Conservation (phyloP, 2,329 filamentous ascomycete genomes). For the Pseudogymnoascus sp. region DNA sequence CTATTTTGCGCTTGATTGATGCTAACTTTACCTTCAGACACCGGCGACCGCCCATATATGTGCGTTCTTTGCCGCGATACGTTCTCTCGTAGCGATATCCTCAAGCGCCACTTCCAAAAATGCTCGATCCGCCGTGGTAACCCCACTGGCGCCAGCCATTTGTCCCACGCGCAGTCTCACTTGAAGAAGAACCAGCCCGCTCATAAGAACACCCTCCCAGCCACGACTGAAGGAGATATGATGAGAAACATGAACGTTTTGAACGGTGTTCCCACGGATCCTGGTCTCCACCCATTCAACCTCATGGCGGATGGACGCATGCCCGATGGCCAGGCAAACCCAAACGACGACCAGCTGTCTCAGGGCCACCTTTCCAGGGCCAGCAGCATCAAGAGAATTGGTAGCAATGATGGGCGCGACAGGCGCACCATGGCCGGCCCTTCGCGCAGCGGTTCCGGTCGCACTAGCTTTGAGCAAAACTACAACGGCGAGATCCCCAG, state of each 20-base stretch:
- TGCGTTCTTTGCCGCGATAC: slow-evolving; percentile 97
- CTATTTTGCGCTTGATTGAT: not conserved
- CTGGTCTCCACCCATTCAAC: slow-evolving; percentile 50
- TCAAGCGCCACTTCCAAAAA: slow-evolving; percentile 99
- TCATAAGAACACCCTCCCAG: slow-evolving; percentile 45
- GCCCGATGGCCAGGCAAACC: slow-evolving; percentile 28
- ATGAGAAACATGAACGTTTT: slow-evolving; percentile 55
- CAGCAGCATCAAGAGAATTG: slow-evolving; percentile 52
- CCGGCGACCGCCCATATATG: slow-evolving; percentile 95
- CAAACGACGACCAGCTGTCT: slow-evolving; percentile 55
- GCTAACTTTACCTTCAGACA: slow-evolving; percentile 54
- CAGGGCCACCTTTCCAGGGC: slow-evolving; percentile 55
- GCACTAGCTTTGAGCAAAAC: slow-evolving; percentile 41
- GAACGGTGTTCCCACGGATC: slow-evolving; percentile 49
- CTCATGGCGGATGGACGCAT: slow-evolving; percentile 40
- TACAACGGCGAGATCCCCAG: slow-evolving; percentile 52
- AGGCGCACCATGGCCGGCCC: slow-evolving; percentile 48
- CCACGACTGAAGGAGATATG: slow-evolving; percentile 45
- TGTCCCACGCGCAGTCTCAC: slow-evolving; percentile 87
- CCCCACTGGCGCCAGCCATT: slow-evolving; percentile 85
- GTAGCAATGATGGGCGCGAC: slow-evolving; percentile 49
- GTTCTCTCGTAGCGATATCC: slow-evolving; percentile 93
- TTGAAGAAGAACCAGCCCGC: slow-evolving; percentile 66
- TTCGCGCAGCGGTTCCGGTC: slow-evolving; percentile 40
- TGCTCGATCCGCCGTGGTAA: slow-evolving; percentile 95